Evolutionary conservation across 129 eudicot species (phyloP).

Genomic region (Lonicera japonica): DNA sequence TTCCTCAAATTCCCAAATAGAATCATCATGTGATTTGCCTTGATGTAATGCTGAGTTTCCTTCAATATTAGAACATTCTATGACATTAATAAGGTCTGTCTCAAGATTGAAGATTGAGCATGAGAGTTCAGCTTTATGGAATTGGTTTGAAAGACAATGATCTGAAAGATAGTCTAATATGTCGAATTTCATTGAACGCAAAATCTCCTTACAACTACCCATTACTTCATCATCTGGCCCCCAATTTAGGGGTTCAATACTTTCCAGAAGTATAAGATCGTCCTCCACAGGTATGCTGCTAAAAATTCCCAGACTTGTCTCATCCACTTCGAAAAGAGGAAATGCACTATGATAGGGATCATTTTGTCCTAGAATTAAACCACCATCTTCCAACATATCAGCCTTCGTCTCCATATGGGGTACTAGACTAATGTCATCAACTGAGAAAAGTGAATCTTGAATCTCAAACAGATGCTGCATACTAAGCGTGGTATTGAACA

Average conservation of each 20-base stretch:
- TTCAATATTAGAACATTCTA: conserved; percentile 25
- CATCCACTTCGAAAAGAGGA: conserved; percentile 80
- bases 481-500: conserved; percentile 27
- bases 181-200: conserved; percentile 53
- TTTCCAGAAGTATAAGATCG: conserved; percentile 34
- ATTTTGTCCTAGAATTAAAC: conserved; percentile 25
- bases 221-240: conserved; percentile 29
- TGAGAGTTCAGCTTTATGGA: conserved; percentile 20
- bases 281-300: conserved; percentile 25
- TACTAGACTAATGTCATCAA: conserved; percentile 40
- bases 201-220: conserved; percentile 42
- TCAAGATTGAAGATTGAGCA: conserved; percentile 29
- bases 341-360: conserved; percentile 29
- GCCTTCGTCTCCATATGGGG: conserved; percentile 33
- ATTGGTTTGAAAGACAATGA: conserved; percentile 19
- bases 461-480: conserved; percentile 38
- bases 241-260: conserved; percentile 37
- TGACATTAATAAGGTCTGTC: conserved; percentile 35
- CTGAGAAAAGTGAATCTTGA: conserved; percentile 38
- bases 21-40: conserved; percentile 17
- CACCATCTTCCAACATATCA: conserved; percentile 35
- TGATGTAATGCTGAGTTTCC: conserved; percentile 13
- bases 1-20: conserved; percentile 41
- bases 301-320: conserved; percentile 44
- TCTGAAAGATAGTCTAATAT: conserved; percentile 37